Evolutionary conservation across 2,329 filamentous ascomycete genomes (phyloP), one percentile per base, ranked within the genome.

Genomic region (Stagonosporopsis cucurbitacearum): DNA sequence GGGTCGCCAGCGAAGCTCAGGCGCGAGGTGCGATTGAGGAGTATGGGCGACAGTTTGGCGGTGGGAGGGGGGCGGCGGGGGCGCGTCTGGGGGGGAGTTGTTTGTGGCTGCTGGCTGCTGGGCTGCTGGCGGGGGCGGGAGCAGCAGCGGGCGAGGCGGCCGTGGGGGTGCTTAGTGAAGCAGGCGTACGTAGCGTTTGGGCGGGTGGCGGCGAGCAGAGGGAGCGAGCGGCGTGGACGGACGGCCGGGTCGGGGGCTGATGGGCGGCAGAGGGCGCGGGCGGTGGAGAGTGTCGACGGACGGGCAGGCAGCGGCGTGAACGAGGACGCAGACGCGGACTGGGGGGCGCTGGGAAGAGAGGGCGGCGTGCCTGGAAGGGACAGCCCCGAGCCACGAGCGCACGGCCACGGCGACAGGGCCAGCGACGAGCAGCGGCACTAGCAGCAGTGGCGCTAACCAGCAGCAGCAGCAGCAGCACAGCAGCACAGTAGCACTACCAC

Each of bases 41-140:
- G 84, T 79, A 95, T 88, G 77, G 93, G 91, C 88, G 92, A 94
- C 91, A 96, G 88, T 82, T 96, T 96, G 91, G 89, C 91, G 91
- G 91, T 94, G 79, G 90, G 90, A 90, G 80, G 37, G 20, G 43
- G 40, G 41, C 32, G 40, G 35, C 45, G 37, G 25, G 58, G 19
- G n/a, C 13, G 32, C 39, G 48, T 35, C 36, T 25, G n/a, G 37
- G 37, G 20, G 28, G 23, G 17, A 25, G 32, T 30, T 54, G 51
- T 32, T 39, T 23, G 44, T n/a, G n/a, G n/a, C n/a, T n/a, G n/a
- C n/a, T n/a, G 26, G 9, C 9, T 30, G 26, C 9, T 3, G 5
- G 26, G 12, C 26, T 6, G 26, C 3, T 7, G 12, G 26, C 39
- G 40, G n/a, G n/a, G 28, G 22, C n/a, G 19, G 17, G 32, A 44